Evolutionary conservation across 345 rosid species (phyloP).

Genomic region (Salix udensis): DNA sequence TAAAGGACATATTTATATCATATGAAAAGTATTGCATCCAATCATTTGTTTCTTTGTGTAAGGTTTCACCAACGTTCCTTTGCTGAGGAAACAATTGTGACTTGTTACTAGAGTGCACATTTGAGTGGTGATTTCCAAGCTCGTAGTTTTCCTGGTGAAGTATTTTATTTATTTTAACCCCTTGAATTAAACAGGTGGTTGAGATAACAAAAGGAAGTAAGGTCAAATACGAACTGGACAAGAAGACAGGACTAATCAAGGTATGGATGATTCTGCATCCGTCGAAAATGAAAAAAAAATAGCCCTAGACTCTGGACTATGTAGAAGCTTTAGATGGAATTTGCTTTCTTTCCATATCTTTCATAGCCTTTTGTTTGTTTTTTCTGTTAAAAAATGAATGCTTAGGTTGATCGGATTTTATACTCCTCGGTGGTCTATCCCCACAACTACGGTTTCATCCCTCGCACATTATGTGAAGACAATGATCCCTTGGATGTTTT

Average conservation of each 20-base stretch:
- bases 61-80: background rate
- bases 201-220: conserved; percentile 97
- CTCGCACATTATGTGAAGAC: conserved; percentile 90
- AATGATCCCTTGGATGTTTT: conserved; percentile 93
- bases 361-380: conserved; percentile 5
- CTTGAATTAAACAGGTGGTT: conserved; percentile 55
- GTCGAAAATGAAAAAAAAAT: too few relatives aligned
- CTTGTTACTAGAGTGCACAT: background rate
- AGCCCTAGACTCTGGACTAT: background rate
- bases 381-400: conserved; percentile 13
- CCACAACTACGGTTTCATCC: conserved; percentile 97
- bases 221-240: conserved; percentile 97
- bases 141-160: background rate
- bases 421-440: conserved; percentile 98
- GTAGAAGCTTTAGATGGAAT: background rate
- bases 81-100: background rate
- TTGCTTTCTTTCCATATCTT: conserved; percentile 1
- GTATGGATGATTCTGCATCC: conserved; percentile 23
- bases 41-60: background rate
- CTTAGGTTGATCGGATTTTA: conserved; percentile 75
- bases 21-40: background rate
- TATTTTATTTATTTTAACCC: background rate
- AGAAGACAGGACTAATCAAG: conserved; percentile 91
- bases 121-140: background rate
- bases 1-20: background rate